Percentiles rank a stretch among this genome's conserved stretches.
Evolutionary conservation across 495 filamentous ascomycete genomes (phyloP).

Genomic region (Lepraria neglecta): DNA sequence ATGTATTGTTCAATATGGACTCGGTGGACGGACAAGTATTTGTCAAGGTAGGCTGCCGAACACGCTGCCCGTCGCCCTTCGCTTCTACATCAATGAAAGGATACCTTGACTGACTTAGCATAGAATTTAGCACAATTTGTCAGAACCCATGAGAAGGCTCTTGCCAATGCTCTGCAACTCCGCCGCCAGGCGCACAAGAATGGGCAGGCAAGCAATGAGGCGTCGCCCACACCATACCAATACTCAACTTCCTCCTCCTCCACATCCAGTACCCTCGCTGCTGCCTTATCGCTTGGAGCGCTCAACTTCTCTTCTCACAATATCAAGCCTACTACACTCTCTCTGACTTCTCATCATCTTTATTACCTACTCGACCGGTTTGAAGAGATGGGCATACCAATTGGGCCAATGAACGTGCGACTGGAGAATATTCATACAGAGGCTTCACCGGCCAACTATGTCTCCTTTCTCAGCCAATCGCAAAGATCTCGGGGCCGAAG

Average conservation of each 20-base stretch:
- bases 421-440: conserved; percentile 91
- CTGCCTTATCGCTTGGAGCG: conserved; percentile 77
- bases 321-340: conserved; percentile 83
- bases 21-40: conserved; percentile 87
- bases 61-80: conserved; percentile 3
- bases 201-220: conserved; percentile 49
- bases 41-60: conserved; percentile 58
- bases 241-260: conserved; percentile 46
- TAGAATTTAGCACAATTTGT: conserved; percentile 94
- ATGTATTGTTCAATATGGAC: conserved; percentile 49
- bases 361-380: conserved; percentile 94
- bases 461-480: conserved; percentile 83
- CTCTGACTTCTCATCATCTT: conserved; percentile 93
- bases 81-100: conserved; percentile 14
- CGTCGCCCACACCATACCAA: conserved; percentile 41
- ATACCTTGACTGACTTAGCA: conserved; percentile 5
- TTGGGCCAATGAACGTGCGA: conserved; percentile 93
- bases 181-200: conserved; percentile 61
- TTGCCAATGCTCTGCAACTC: conserved; percentile 90
- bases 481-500: conserved; percentile 67
- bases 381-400: conserved; percentile 80
- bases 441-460: conserved; percentile 80
- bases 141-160: conserved; percentile 91
- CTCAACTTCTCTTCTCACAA: conserved; percentile 76
- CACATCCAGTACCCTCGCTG: conserved; percentile 64